phyloP scores from a whole-genome alignment of 2,329 filamentous ascomycete genomes.

The Neofusicoccum laricinum region DNA sequence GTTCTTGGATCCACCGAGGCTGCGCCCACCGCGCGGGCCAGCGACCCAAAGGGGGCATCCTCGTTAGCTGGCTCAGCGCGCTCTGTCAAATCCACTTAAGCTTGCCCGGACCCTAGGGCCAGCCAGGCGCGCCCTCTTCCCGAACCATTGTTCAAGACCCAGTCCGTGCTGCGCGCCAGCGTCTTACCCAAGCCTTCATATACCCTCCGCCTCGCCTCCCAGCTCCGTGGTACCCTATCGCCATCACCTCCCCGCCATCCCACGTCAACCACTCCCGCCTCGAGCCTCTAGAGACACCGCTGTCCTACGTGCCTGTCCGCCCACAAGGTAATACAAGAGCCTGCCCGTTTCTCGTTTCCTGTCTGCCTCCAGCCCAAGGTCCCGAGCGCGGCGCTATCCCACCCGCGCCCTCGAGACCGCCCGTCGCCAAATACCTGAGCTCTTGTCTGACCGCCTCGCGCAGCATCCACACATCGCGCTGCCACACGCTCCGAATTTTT shows the following conservation, averaged over 20 bases:
- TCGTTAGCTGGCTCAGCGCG: constrained; percentile 10
- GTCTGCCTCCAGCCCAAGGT: constrained; percentile 1
- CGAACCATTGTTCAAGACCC: constrained; percentile 14
- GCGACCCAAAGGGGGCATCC: constrained; percentile 16
- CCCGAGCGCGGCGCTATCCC: constrained; percentile 1
- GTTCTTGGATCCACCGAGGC: constrained; percentile 15
- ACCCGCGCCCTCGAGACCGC: not conserved
- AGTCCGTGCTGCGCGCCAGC: constrained; percentile 12
- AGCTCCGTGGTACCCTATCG: constrained; percentile 15
- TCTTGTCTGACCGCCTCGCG: not conserved
- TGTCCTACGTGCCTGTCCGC: not conserved
- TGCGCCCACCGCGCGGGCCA: constrained; percentile 14
- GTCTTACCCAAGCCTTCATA: constrained; percentile 17
- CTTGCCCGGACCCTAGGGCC: constrained; percentile 16
- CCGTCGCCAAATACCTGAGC: not conserved
- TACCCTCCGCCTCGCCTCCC: constrained; percentile 13
- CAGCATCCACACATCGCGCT: not conserved
- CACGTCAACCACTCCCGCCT: not conserved
- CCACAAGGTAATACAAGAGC: constrained; percentile 8
- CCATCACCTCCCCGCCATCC: constrained; percentile 12
- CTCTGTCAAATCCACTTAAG: constrained; percentile 16
- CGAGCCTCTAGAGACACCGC: not conserved
- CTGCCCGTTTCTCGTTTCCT: constrained; percentile 13
- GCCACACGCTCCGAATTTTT: not conserved
- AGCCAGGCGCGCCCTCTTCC: constrained; percentile 14